Evolutionary conservation across 306 rosid genomes (phyloP).

Genomic region (Heteromeles arbutifolia): DNA sequence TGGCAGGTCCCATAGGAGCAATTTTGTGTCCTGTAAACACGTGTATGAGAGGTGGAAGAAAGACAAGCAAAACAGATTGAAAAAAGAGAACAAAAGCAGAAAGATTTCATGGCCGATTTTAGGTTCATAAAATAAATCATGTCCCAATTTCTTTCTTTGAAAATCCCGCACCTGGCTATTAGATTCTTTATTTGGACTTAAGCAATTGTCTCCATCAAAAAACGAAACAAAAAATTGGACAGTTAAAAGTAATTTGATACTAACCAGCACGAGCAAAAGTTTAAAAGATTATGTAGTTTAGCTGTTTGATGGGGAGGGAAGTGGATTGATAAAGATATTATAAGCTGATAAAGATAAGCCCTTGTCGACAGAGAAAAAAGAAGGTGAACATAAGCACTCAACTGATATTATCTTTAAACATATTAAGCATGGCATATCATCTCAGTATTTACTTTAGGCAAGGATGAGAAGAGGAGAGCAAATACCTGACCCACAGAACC

Average conservation of each 20-base stretch:
- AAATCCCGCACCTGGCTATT: not conserved
- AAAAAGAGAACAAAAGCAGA: not conserved
- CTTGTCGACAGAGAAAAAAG: not conserved
- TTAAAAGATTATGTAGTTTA: not conserved
- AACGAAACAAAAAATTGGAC: not conserved
- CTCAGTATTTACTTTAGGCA: not conserved
- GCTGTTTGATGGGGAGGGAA: not conserved
- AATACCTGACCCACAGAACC: slow-evolving; percentile 99
- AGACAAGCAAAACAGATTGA: not conserved
- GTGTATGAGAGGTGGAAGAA: not conserved
- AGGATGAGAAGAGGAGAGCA: not conserved
- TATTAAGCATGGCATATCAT: not conserved
- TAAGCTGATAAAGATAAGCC: not conserved
- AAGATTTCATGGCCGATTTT: not conserved
- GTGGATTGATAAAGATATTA: not conserved
- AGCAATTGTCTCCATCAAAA: not conserved
- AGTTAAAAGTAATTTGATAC: not conserved
- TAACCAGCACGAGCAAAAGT: not conserved
- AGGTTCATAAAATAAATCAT: not conserved
- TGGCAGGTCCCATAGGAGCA: slow-evolving; percentile 92
- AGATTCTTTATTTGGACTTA: not conserved
- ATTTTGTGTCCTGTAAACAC: slow-evolving; percentile 67
- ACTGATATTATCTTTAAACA: not conserved
- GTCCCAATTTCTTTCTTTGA: not conserved
- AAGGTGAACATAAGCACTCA: not conserved